These are phyloP conservation scores for Chlorella sp. DNA, from an alignment of 139 green algal species.

Conservation along the genomic window DNA sequence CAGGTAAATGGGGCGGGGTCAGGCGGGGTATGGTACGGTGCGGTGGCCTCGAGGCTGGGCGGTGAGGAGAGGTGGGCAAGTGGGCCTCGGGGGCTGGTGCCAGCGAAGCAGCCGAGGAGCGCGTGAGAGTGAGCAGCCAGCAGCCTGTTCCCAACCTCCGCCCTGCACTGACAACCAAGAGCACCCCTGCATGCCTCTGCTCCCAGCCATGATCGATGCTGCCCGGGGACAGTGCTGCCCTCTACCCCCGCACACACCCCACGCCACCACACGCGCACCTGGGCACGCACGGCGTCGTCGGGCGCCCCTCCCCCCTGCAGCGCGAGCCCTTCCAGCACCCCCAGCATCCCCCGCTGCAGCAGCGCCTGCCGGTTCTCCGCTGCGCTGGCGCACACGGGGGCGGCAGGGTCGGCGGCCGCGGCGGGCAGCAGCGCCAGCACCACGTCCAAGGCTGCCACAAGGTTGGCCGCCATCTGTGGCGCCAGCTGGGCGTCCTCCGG, in stretches of 20 bases:
- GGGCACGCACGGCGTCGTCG: slow-evolving; percentile 18
- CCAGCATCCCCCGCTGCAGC: slow-evolving; percentile 23
- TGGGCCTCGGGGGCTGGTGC: too few species aligned
- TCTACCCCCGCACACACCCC: neutral
- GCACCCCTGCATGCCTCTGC: neutral
- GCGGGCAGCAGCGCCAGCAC: slow-evolving; percentile 26
- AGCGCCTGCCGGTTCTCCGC: slow-evolving; percentile 27
- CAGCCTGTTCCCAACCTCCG: too few species aligned
- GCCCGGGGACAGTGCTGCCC: too few species aligned
- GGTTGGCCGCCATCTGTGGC: slow-evolving; percentile 23
- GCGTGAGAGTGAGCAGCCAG: neutral
- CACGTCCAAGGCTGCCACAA: slow-evolving; percentile 21
- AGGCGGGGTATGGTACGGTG: neutral
- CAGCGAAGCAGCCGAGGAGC: neutral
- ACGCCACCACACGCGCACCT: neutral
- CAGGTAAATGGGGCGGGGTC: neutral
- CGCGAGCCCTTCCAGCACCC: slow-evolving; percentile 8
- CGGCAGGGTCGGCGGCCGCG: neutral
- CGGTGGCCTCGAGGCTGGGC: neutral
- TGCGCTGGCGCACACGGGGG: neutral
- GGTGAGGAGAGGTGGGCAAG: too few species aligned
- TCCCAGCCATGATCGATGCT: neutral
- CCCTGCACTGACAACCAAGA: neutral
- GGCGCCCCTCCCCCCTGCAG: slow-evolving; percentile 5
- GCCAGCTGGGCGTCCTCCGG: neutral